A percentile compares a stretch with the other conserved stretches of the same genome.
Conservation (phyloP, 139 green algal genomes). For the Chlamydomonas applanata region DNA sequence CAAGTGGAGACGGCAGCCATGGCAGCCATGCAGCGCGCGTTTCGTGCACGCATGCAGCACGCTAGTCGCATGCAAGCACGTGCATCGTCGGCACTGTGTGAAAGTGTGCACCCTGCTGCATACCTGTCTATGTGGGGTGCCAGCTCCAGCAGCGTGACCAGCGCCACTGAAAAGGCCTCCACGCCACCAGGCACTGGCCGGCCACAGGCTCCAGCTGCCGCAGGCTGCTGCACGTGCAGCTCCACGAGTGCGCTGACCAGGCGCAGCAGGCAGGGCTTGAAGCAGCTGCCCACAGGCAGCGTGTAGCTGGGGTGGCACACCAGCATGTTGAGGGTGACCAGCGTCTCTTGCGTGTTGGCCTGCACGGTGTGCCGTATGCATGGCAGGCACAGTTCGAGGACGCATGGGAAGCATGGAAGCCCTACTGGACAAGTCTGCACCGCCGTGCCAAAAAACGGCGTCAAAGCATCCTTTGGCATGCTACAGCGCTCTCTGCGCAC, state of each 20-base stretch:
- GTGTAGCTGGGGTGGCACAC: slow-evolving; percentile 18
- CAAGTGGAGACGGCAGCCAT: background rate
- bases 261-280: slow-evolving; percentile 21
- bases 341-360: slow-evolving; percentile 5
- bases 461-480: background rate
- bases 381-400: too few species aligned
- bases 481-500: background rate
- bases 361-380: slow-evolving; percentile 5
- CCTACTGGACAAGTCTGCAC: too few species aligned
- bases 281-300: slow-evolving; percentile 6
- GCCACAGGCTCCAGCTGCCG: background rate
- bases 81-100: background rate
- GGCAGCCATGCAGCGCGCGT: background rate
- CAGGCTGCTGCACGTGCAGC: background rate
- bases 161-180: slow-evolving; percentile 27
- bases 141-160: slow-evolving; percentile 43
- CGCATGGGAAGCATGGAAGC: too few species aligned
- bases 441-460: too few species aligned
- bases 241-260: slow-evolving; percentile 23
- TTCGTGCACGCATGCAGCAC: background rate
- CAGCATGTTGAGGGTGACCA: background rate
- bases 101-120: background rate
- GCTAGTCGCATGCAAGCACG: background rate
- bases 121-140: slow-evolving; percentile 49
- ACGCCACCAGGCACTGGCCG: background rate